Percentiles rank a stretch among this genome's conserved stretches.
phyloP scores from a whole-genome alignment of 2,329 filamentous ascomycete genomes.

The Lecanicillium sp. region DNA sequence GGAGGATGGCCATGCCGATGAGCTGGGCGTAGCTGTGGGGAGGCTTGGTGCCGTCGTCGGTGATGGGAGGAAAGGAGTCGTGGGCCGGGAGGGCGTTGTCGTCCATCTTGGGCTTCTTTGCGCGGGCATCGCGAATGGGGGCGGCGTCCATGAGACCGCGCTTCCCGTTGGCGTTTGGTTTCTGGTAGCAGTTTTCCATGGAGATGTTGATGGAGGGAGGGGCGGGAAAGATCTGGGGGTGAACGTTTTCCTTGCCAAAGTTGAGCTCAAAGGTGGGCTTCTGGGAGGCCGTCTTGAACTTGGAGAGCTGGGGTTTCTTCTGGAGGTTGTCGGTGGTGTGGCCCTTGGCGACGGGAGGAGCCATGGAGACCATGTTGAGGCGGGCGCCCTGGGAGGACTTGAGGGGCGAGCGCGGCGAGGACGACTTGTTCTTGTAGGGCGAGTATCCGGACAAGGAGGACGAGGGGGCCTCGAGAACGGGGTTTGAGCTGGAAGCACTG shows the following conservation, averaged over 20 bases:
- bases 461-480: conserved; percentile 59
- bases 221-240: conserved; percentile 45
- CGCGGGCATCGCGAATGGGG: conserved; percentile 61
- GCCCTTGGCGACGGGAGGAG: conserved; percentile 51
- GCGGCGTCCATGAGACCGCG: conserved; percentile 67
- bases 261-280: conserved; percentile 42
- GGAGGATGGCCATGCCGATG: conserved; percentile 94
- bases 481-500: conserved; percentile 51
- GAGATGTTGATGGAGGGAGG: conserved; percentile 42
- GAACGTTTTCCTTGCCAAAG: conserved; percentile 52
- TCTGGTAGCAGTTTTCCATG: conserved; percentile 48
- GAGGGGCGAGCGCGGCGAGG: conserved; percentile 56
- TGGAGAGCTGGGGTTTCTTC: conserved; percentile 59
- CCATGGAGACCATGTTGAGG: conserved; percentile 62
- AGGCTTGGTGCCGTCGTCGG: conserved; percentile 85
- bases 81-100: conserved; percentile 57
- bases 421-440: conserved; percentile 60
- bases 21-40: conserved; percentile 89
- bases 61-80: conserved; percentile 72
- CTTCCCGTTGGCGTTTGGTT: conserved; percentile 44
- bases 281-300: conserved; percentile 51
- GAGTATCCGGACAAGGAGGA: conserved; percentile 53
- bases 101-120: conserved; percentile 64
- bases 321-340: conserved; percentile 60
- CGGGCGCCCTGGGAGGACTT: conserved; percentile 48